Conservation (phyloP, 2,329 filamentous ascomycete genomes). For the Tolypocladium album region DNA sequence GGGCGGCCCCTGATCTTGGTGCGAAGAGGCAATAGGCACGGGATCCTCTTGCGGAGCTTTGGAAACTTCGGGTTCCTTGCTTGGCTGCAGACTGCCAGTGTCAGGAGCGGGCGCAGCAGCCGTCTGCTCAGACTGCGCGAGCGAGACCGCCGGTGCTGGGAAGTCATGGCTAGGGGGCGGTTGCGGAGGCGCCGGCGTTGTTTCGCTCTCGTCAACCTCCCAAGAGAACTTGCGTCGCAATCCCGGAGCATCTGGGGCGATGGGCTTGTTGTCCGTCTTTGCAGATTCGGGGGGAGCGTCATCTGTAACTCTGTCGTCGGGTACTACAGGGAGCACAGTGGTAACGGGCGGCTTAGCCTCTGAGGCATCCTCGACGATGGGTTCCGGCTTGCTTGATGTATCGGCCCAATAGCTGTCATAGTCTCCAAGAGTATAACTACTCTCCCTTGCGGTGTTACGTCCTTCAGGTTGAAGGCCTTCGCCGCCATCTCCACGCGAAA, state of each 20-base stretch:
- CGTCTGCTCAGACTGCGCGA: background rate
- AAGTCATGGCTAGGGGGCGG: background rate
- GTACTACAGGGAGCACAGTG: background rate
- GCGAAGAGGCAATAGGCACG: background rate
- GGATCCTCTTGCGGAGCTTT: background rate
- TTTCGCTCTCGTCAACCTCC: conserved; percentile 16
- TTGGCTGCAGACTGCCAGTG: background rate
- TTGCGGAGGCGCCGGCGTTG: background rate
- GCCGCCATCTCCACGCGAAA: conserved; percentile 4
- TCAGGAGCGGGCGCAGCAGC: background rate
- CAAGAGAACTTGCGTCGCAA: conserved; percentile 25
- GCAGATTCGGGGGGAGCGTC: background rate
- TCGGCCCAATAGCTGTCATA: conserved; percentile 59
- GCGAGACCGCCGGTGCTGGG: background rate
- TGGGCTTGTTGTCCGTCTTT: background rate
- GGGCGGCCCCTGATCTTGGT: conserved; percentile 7
- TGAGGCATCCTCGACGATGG: conserved; percentile 1
- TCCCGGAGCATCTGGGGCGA: conserved; percentile 1
- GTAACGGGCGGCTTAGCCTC: background rate
- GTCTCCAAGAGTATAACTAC: conserved; percentile 52
- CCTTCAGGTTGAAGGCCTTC: conserved; percentile 9
- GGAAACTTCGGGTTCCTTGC: background rate
- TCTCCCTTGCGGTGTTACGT: conserved; percentile 31
- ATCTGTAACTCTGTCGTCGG: background rate
- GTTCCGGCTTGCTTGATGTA: conserved; percentile 8